Conservation (phyloP, 2,329 filamentous ascomycete species). For the Fusarium fujikuroi region DNA sequence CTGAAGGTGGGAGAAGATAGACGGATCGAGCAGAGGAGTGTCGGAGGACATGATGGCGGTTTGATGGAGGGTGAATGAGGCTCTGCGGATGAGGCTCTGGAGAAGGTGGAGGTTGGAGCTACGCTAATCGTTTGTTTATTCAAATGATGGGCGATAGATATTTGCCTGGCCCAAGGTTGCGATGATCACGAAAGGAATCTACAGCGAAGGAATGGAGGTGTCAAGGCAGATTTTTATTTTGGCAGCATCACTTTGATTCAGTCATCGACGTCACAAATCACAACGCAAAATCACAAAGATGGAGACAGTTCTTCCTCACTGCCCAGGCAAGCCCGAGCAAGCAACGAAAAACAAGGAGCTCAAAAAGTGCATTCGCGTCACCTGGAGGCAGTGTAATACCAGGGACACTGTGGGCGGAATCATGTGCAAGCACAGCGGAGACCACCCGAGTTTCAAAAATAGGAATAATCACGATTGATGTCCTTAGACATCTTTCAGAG, state of each 20-base stretch:
- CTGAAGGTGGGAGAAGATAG: constrained; percentile 89
- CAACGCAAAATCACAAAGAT: not conserved
- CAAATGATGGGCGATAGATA: not conserved
- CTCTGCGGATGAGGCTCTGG: constrained; percentile 34
- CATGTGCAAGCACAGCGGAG: constrained; percentile 57
- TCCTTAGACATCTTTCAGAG: constrained; percentile 84
- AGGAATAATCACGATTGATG: constrained; percentile 81
- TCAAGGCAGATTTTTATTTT: not conserved
- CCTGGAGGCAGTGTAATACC: constrained; percentile 47
- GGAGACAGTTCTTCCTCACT: constrained; percentile 59
- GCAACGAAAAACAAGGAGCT: constrained; percentile 54
- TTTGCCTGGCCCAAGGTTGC: constrained; percentile 7
- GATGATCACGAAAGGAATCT: not conserved
- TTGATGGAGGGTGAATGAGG: constrained; percentile 22
- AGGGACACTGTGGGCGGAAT: constrained; percentile 55
- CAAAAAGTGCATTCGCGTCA: constrained; percentile 51
- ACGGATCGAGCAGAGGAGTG: constrained; percentile 70
- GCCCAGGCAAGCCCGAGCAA: constrained; percentile 50
- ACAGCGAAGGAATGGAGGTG: not conserved
- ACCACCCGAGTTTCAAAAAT: constrained; percentile 60
- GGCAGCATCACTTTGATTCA: accelerated
- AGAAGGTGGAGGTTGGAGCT: constrained; percentile 10
- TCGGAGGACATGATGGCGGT: constrained; percentile 47
- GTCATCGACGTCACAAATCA: accelerated
- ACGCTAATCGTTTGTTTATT: constrained; percentile 13